Conservation (phyloP, 805 yeast genomes). For the Komagataella phaffii region DNA sequence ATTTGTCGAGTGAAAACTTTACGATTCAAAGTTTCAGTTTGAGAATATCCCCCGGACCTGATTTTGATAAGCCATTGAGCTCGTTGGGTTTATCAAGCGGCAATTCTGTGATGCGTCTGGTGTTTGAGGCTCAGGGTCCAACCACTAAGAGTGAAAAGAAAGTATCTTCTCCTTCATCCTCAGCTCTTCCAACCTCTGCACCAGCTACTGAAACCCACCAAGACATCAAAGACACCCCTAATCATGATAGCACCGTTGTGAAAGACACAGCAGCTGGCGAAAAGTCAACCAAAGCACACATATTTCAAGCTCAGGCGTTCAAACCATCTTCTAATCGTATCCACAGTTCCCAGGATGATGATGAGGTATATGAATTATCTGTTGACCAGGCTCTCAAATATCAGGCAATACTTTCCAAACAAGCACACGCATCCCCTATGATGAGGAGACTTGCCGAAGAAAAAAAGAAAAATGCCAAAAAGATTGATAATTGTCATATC, state of each 20-base stretch:
- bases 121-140: not conserved
- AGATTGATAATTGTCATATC: constrained; percentile 21
- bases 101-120: not conserved
- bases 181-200: not conserved
- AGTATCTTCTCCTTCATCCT: not conserved
- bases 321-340: constrained; percentile 6
- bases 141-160: not conserved
- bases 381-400: constrained; percentile 40
- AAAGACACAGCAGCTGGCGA: not conserved
- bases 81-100: not conserved
- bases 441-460: constrained; percentile 18
- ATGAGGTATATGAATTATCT: constrained; percentile 29
- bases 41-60: not conserved
- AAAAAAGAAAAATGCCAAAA: constrained; percentile 12
- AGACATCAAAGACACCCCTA: not conserved
- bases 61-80: not conserved
- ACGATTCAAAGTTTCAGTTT: not conserved
- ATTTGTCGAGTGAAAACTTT: not conserved
- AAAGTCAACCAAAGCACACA: not conserved
- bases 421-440: constrained; percentile 22
- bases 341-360: constrained; percentile 10
- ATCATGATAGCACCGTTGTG: not conserved
- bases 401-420: constrained; percentile 31
- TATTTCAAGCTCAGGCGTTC: constrained; percentile 7
- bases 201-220: not conserved